Percentiles rank a stretch among this genome's conserved stretches.
These are phyloP conservation scores for Hamigera avellanea DNA, from an alignment of 495 filamentous ascomycete genomes.

Conservation along the genomic window DNA sequence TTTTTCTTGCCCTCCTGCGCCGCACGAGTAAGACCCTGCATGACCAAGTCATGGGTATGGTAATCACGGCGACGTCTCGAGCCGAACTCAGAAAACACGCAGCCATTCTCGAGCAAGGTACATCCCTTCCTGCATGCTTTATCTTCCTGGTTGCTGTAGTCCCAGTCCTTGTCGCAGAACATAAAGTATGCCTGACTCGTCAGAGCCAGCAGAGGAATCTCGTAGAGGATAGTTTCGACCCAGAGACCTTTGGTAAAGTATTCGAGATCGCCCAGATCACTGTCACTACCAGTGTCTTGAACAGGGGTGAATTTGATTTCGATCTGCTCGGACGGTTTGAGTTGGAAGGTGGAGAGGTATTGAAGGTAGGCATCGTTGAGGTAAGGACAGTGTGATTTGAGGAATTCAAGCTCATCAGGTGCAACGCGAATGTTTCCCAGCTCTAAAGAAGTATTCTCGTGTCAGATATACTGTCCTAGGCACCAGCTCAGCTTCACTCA, in stretches of 20 bases:
- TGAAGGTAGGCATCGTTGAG: constrained; percentile 63
- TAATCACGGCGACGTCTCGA: constrained; percentile 82
- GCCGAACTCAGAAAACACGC: constrained; percentile 88
- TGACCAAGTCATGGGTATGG: constrained; percentile 85
- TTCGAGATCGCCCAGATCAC: constrained; percentile 61
- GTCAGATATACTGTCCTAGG: background rate
- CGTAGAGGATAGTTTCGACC: constrained; percentile 94
- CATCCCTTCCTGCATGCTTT: constrained; percentile 69
- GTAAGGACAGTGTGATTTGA: constrained; percentile 73
- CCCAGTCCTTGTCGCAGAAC: constrained; percentile 87
- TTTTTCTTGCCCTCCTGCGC: constrained; percentile 50
- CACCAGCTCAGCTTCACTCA: constrained; percentile 34
- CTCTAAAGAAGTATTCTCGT: no score
- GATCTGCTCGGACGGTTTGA: constrained; percentile 72
- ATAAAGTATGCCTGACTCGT: constrained; percentile 95
- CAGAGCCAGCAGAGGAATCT: constrained; percentile 85
- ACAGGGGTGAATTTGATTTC: constrained; percentile 54
- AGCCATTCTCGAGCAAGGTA: constrained; percentile 66
- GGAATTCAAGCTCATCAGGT: constrained; percentile 63
- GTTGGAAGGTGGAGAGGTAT: constrained; percentile 69
- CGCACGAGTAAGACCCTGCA: constrained; percentile 68
- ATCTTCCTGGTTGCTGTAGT: constrained; percentile 71
- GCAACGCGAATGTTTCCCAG: constrained; percentile 69
- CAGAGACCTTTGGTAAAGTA: constrained; percentile 70
- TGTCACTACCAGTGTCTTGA: constrained; percentile 51